These are phyloP conservation scores for Penicillium fuscoglaucum DNA, from an alignment of 2,329 filamentous ascomycete genomes.

Conservation along the genomic window DNA sequence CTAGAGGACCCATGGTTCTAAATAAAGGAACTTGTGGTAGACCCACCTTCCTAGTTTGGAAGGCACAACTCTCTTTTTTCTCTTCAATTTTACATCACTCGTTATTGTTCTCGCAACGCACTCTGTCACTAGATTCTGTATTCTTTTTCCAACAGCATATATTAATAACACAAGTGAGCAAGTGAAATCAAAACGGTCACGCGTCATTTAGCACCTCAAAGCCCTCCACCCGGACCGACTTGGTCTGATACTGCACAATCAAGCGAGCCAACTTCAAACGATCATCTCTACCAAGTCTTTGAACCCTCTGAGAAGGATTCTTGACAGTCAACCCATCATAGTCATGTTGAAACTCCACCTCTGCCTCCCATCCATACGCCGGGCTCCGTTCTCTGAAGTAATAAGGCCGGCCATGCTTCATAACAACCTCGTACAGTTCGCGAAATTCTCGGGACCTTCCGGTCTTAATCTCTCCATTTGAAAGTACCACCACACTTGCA, in stretches of 20 bases:
- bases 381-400: constrained; percentile 8
- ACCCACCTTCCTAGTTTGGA: neutral
- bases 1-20: neutral
- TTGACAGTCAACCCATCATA: neutral
- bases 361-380: constrained; percentile 6
- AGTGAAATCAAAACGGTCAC: neutral
- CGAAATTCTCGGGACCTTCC: constrained; percentile 4
- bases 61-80: neutral
- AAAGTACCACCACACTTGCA: constrained; percentile 6
- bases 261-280: constrained; percentile 10
- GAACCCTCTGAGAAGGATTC: neutral
- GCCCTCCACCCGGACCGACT: constrained; percentile 8
- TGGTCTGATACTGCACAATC: constrained; percentile 6
- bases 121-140: neutral
- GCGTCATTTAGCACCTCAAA: constrained; percentile 3
- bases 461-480: constrained; percentile 6
- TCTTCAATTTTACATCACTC: neutral
- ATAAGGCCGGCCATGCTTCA: constrained; percentile 6
- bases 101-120: neutral
- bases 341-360: constrained; percentile 7
- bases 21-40: neutral
- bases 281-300: constrained; percentile 1
- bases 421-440: constrained; percentile 9
- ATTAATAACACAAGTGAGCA: neutral
- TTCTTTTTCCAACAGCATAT: neutral